Evolutionary conservation across 2,329 filamentous ascomycete genomes (phyloP).

Genomic region (Thermoascus crustaceus): DNA sequence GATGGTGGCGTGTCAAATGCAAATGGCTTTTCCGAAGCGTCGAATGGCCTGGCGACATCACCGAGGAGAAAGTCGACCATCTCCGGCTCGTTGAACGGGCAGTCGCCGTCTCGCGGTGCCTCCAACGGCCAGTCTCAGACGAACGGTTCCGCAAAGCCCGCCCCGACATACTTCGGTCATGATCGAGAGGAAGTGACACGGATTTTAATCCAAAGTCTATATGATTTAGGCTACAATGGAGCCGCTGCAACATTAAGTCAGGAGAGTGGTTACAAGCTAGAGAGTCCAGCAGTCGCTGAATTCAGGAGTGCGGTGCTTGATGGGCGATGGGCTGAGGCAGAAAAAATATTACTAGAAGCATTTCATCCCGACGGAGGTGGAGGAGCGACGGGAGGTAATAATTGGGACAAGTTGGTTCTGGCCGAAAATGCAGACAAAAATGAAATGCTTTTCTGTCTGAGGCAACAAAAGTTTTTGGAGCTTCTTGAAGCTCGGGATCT

Average conservation of each 20-base stretch:
- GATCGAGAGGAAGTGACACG: constrained; percentile 87
- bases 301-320: constrained; percentile 73
- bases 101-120: constrained; percentile 27
- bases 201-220: constrained; percentile 82
- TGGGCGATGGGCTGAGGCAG: constrained; percentile 79
- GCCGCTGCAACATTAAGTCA: constrained; percentile 67
- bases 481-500: constrained; percentile 71
- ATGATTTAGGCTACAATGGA: constrained; percentile 75
- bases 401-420: constrained; percentile 58
- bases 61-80: constrained; percentile 42
- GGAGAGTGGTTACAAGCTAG: constrained; percentile 81
- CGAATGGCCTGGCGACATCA: constrained; percentile 48
- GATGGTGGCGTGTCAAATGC: constrained; percentile 45
- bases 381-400: constrained; percentile 30
- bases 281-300: constrained; percentile 75
- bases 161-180: constrained; percentile 66
- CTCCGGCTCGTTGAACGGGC: constrained; percentile 48
- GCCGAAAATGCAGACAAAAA: constrained; percentile 66
- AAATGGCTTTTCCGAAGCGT: constrained; percentile 48
- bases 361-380: constrained; percentile 37
- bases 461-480: constrained; percentile 93
- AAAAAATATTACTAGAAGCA: constrained; percentile 61
- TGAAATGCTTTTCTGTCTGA: constrained; percentile 77
- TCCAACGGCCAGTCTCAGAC: constrained; percentile 32
- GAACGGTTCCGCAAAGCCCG: constrained; percentile 31